phyloP scores from a whole-genome alignment of 2,329 filamentous ascomycete genomes.

The Aspergillus latus region DNA sequence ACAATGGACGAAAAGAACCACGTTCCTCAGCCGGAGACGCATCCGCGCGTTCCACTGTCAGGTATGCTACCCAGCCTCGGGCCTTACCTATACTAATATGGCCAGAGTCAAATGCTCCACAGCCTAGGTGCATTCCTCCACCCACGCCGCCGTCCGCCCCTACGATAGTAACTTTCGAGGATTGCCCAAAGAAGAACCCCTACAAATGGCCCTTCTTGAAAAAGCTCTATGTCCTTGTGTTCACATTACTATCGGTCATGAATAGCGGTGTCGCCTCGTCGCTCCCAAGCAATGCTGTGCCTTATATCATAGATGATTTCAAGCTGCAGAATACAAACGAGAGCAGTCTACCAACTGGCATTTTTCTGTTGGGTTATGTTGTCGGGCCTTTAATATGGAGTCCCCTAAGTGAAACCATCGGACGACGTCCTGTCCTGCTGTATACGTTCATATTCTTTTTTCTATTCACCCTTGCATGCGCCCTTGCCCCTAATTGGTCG shows the following conservation, averaged over 20 bases:
- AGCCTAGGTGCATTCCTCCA: not conserved
- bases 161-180: slow-evolving; percentile 27
- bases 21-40: not conserved
- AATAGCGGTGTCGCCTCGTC: slow-evolving; percentile 42
- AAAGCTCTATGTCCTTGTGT: slow-evolving; percentile 31
- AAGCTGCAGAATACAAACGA: slow-evolving; percentile 30
- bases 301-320: slow-evolving; percentile 37
- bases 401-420: slow-evolving; percentile 45
- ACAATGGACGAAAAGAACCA: slow-evolving; percentile 6
- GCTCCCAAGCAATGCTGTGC: slow-evolving; percentile 41
- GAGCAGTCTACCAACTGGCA: slow-evolving; percentile 35
- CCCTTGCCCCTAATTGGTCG: slow-evolving; percentile 44
- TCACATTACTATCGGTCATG: slow-evolving; percentile 31
- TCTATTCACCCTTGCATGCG: slow-evolving; percentile 43
- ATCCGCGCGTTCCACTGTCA: not conserved
- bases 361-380: slow-evolving; percentile 41
- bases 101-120: not conserved
- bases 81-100: not conserved
- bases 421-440: slow-evolving; percentile 46
- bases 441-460: slow-evolving; percentile 49
- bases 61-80: not conserved
- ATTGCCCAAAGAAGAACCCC: slow-evolving; percentile 26
- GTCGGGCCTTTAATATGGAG: slow-evolving; percentile 45
- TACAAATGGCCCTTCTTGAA: slow-evolving; percentile 30
- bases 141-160: not conserved